These are phyloP conservation scores for Pleurotus tuoliensis DNA, from an alignment of 768 basidiomycete species.

Conservation along the genomic window DNA sequence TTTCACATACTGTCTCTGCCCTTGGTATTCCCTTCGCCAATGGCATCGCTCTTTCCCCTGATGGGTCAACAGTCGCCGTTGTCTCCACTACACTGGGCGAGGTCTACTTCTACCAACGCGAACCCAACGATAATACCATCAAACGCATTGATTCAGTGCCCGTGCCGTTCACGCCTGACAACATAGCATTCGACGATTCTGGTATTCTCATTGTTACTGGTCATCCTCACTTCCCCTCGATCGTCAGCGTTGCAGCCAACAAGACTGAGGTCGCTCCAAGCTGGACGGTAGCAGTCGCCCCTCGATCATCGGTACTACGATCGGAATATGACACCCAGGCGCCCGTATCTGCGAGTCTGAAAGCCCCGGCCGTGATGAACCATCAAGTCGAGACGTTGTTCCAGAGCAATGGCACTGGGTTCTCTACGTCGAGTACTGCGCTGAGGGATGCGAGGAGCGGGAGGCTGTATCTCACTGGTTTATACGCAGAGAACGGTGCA, in stretches of 20 bases:
- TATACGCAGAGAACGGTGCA: slow-evolving; percentile 54
- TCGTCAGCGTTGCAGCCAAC: slow-evolving; percentile 42
- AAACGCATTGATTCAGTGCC: slow-evolving; percentile 31
- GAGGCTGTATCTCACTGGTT: slow-evolving; percentile 48
- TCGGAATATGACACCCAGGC: slow-evolving; percentile 37
- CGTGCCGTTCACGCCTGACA: slow-evolving; percentile 62
- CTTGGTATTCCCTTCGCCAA: slow-evolving; percentile 63
- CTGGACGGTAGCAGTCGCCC: slow-evolving; percentile 52
- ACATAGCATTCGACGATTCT: slow-evolving; percentile 48
- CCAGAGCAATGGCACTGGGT: slow-evolving; percentile 67
- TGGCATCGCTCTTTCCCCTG: slow-evolving; percentile 57
- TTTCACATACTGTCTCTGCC: slow-evolving; percentile 34
- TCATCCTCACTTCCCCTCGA: slow-evolving; percentile 59
- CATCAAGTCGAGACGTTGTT: slow-evolving; percentile 60
- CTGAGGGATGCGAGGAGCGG: slow-evolving; percentile 48
- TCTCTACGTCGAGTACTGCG: slow-evolving; percentile 50
- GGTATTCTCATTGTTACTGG: slow-evolving; percentile 56
- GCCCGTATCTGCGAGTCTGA: slow-evolving; percentile 42
- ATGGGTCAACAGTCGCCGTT: slow-evolving; percentile 48
- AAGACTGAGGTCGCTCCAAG: slow-evolving; percentile 43
- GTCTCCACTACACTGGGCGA: slow-evolving; percentile 46
- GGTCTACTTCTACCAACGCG: slow-evolving; percentile 50
- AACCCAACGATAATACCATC: slow-evolving; percentile 41
- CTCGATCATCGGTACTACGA: slow-evolving; percentile 7
- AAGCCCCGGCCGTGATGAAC: slow-evolving; percentile 30